Conservation (phyloP, 257 asterid genomes). For the Catharanthus roseus region DNA sequence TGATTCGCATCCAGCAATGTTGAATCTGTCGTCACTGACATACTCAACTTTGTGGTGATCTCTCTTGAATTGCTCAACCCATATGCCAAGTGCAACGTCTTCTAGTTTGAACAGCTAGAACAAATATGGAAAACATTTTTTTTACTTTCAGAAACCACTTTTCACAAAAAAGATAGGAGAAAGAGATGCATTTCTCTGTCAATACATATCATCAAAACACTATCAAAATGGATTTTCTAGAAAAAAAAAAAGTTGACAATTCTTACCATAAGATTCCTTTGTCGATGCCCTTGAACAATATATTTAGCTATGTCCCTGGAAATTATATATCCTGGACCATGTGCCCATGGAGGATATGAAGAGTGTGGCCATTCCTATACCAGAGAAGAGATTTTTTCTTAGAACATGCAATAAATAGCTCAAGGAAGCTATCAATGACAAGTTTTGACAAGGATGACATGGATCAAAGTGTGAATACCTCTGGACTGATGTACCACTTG, state of each 20-base stretch:
- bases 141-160: not conserved
- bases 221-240: not conserved
- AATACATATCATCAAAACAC: too few species aligned
- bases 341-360: constrained; percentile 92
- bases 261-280: constrained; percentile 61
- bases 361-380: constrained; percentile 85
- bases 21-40: constrained; percentile 49
- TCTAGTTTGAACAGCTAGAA: constrained; percentile 80
- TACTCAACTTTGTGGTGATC: constrained; percentile 43
- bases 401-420: not conserved
- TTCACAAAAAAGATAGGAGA: not conserved
- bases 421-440: not conserved
- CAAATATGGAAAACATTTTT: not conserved
- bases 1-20: constrained; percentile 73
- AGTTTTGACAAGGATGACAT: not conserved
- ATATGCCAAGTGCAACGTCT: constrained; percentile 96
- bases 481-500: constrained; percentile 83
- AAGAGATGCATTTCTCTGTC: too few species aligned
- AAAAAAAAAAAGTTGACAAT: not conserved
- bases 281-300: constrained; percentile 67
- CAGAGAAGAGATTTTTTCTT: constrained; percentile 12
- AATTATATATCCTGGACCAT: constrained; percentile 89
- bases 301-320: constrained; percentile 81
- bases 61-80: constrained; percentile 64
- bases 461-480: constrained; percentile 36